Evolutionary conservation across 2,329 filamentous ascomycete genomes (phyloP), one percentile per base, ranked within the genome.

Genomic region (Diaporthe sp.): DNA sequence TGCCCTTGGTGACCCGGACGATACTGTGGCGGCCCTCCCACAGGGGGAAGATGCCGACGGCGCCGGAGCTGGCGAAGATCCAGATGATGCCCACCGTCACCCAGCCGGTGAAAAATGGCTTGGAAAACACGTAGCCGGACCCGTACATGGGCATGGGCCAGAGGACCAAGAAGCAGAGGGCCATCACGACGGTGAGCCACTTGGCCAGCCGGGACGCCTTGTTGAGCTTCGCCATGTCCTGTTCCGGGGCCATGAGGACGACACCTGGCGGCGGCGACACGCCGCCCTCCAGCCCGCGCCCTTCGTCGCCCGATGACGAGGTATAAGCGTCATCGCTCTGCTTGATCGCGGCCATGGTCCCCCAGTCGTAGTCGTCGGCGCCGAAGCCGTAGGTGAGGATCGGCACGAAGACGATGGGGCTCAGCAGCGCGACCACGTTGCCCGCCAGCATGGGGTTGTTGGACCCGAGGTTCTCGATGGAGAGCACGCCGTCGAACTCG

Each of bases 81-180:
- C 94, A 97, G 55, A 96, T 86, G 71, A 97, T 94, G 13, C 92
- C 93, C 12, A 94, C 90, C 1, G 91, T 88, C 15, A 95, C 90
- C 94, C 94, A 96, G 59, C 94, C 94, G 0, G 93, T 94, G 83
- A 96, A 97, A 86, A 97, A 97, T 32, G 87, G 88, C 86, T 94
- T 93, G 82, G 88, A 92, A 84, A 97, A 97, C 71, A 98, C 89
- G 81, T 98, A 98, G 0, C 90, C 90, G 0, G 88, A 88, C 15
- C 94, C 95, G 80, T 97, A 98, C 91, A 98, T 92, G 1, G 95
- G 95, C 89, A 98, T 96, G 0, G 96, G 95, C 95, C 95, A 98
- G 22, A 98, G 88, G 2, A 98, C 87, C 0, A 98, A 85, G 72
- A 97, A 86, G 0, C 91, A 88, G 0, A 97, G 75, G 0, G 78